Conservation (phyloP, 805 yeast species). For the Kodamaea leandrae region DNA sequence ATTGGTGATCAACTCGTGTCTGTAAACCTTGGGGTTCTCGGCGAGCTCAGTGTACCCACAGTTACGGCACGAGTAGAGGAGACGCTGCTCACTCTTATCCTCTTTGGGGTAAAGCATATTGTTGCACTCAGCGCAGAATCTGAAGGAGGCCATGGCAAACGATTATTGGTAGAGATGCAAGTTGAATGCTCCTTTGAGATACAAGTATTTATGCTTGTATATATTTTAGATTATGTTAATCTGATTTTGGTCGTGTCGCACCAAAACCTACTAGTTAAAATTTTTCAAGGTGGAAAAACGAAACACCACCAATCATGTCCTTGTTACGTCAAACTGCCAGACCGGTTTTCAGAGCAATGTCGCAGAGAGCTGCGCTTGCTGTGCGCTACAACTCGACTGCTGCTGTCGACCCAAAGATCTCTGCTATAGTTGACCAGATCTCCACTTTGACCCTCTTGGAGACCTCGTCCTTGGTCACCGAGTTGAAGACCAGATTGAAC, state of each 20-base stretch:
- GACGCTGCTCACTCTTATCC: conserved; percentile 73
- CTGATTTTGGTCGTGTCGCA: not conserved
- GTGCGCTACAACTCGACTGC: conserved; percentile 51
- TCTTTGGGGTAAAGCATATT: conserved; percentile 98
- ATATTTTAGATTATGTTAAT: too few species aligned
- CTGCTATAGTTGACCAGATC: conserved; percentile 84
- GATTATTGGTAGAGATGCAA: too few species aligned
- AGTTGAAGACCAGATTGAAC: conserved; percentile 76
- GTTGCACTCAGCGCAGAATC: conserved; percentile 96
- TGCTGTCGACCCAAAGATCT: conserved; percentile 80
- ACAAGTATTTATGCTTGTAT: too few species aligned
- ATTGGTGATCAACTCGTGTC: conserved; percentile 88
- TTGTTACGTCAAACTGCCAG: conserved; percentile 39
- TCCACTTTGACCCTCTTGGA: conserved; percentile 88
- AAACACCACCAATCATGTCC: conserved; percentile 17
- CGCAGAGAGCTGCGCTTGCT: conserved; percentile 24
- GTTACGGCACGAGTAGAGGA: conserved; percentile 90
- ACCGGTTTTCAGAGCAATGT: conserved; percentile 33
- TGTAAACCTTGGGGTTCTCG: conserved; percentile 78
- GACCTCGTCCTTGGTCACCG: conserved; percentile 82
- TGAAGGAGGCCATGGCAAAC: conserved; percentile 75
- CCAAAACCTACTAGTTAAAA: conserved; percentile 5
- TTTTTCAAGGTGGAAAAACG: conserved; percentile 5
- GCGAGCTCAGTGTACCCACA: conserved; percentile 93
- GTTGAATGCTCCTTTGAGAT: too few species aligned